Percentiles rank a stretch among this genome's conserved stretches.
Evolutionary conservation across 192 early-diverging fungal species (phyloP).

Genomic region (Dimargaris xerosporica): DNA sequence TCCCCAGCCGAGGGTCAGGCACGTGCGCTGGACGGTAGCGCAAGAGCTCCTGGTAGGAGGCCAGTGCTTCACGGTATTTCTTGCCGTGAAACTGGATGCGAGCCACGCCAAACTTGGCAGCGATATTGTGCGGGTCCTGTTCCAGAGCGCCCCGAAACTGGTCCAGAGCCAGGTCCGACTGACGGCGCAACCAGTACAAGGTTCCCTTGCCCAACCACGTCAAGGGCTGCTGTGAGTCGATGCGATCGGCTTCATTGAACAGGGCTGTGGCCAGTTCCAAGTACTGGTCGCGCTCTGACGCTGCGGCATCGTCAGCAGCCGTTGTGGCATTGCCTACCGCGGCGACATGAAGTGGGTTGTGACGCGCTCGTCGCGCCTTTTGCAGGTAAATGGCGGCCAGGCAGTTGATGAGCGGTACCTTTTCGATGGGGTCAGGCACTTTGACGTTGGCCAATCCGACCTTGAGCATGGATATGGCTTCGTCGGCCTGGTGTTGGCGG

Average conservation of each 20-base stretch:
- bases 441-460: constrained; percentile 34
- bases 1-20: constrained; percentile 64
- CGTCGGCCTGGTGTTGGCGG: constrained; percentile 40
- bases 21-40: constrained; percentile 34
- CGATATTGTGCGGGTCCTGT: constrained; percentile 23
- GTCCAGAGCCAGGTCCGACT: constrained; percentile 22
- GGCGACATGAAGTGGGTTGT: not conserved
- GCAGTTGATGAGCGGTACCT: constrained; percentile 53
- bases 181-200: constrained; percentile 19
- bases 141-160: constrained; percentile 33
- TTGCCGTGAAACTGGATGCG: constrained; percentile 41
- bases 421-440: constrained; percentile 22
- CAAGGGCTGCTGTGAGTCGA: constrained; percentile 48
- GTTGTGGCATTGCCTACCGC: not conserved
- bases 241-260: constrained; percentile 58
- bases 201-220: constrained; percentile 62
- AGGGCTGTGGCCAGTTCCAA: constrained; percentile 55
- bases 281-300: constrained; percentile 25
- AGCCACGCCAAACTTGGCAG: constrained; percentile 42
- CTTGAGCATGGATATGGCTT: constrained; percentile 37
- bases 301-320: constrained; percentile 15
- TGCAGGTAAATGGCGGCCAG: constrained; percentile 65
- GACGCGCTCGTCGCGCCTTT: constrained; percentile 28
- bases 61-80: constrained; percentile 52
- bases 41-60: constrained; percentile 61